Evolutionary conservation across 495 filamentous ascomycete genomes (phyloP).

Genomic region (Coniosporium apollinis): DNA sequence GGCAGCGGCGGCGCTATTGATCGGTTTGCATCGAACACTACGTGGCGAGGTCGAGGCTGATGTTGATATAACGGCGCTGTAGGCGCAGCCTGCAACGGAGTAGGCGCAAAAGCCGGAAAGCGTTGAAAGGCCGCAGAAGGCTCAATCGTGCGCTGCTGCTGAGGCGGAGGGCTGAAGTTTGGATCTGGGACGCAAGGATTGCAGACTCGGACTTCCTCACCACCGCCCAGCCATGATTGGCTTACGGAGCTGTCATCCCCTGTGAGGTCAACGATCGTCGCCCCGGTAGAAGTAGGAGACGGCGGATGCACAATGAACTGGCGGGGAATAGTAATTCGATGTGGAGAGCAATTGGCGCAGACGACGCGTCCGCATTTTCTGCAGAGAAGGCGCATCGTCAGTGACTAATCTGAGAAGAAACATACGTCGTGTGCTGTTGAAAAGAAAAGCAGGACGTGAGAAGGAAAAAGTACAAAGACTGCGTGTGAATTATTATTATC

Average conservation of each 20-base stretch:
- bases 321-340: slow-evolving; percentile 84
- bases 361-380: slow-evolving; percentile 95
- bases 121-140: too few species aligned
- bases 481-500: too few species aligned
- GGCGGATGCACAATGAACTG: slow-evolving; percentile 86
- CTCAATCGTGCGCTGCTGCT: too few species aligned
- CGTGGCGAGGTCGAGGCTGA: too few species aligned
- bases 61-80: too few species aligned
- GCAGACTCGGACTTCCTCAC: slow-evolving; percentile 78
- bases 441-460: too few species aligned
- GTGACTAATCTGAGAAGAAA: not conserved
- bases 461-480: too few species aligned
- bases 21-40: too few species aligned
- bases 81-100: too few species aligned
- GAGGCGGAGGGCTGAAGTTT: slow-evolving; percentile 45
- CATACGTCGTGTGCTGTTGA: too few species aligned
- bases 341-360: slow-evolving; percentile 79
- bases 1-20: too few species aligned
- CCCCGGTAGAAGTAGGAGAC: slow-evolving; percentile 9
- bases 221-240: slow-evolving; percentile 64
- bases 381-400: slow-evolving; percentile 1
- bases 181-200: slow-evolving; percentile 92
- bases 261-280: slow-evolving; percentile 27
- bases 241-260: slow-evolving; percentile 24
- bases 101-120: too few species aligned